These are phyloP conservation scores for Fraxinus angustifolia DNA, from an alignment of 305 asterid species.

Conservation along the genomic window DNA sequence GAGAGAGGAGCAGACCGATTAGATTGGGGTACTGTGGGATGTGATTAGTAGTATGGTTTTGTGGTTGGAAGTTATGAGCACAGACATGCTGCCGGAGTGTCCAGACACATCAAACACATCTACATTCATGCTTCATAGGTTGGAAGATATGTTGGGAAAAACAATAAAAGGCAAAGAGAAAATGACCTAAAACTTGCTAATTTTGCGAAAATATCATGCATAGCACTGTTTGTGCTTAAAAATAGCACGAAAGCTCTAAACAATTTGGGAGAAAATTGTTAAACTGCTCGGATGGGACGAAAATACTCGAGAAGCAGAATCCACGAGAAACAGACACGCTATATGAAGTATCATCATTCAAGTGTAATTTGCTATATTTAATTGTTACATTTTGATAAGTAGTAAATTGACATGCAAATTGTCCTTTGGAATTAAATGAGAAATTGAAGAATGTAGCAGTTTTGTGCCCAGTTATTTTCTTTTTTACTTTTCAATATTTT, in stretches of 20 bases:
- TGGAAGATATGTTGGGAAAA: background rate
- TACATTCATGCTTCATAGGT: background rate
- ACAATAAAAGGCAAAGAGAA: background rate
- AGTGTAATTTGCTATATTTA: background rate
- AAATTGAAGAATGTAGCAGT: background rate
- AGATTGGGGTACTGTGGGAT: background rate
- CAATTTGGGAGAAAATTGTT: background rate
- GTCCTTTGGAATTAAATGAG: background rate
- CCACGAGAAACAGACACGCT: background rate
- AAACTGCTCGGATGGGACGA: background rate
- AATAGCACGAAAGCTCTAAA: background rate
- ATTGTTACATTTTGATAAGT: conserved; percentile 1
- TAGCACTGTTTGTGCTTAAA: background rate
- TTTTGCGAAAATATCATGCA: background rate
- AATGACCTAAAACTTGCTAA: background rate
- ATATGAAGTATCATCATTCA: background rate
- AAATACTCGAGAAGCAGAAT: background rate
- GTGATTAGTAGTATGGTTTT: background rate
- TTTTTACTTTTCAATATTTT: conserved; percentile 1
- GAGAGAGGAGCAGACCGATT: background rate
- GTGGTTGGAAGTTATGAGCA: background rate
- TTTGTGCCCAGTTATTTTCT: background rate
- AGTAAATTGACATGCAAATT: background rate
- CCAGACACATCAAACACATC: background rate
- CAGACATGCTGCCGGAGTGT: background rate